A percentile compares a stretch with the other conserved stretches of the same genome.
Evolutionary conservation across 768 basidiomycete species (phyloP).

Genomic region (Sutorius australiensis): DNA sequence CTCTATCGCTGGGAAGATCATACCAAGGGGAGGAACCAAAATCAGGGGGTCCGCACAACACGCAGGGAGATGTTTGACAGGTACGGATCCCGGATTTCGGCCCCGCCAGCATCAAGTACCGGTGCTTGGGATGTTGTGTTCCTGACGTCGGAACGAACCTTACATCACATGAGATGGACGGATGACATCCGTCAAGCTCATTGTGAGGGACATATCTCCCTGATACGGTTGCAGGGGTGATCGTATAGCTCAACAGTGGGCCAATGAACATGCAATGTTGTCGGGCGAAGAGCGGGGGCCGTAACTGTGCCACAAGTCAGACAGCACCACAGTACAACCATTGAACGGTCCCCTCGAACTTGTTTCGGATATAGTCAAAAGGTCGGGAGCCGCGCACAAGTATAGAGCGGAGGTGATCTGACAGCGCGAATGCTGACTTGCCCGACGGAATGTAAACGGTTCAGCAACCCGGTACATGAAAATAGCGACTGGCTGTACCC

Average conservation of each 20-base stretch:
- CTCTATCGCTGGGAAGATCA: background rate
- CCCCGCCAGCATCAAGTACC: constrained; percentile 1
- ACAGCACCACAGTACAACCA: background rate
- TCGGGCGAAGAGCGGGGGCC: background rate
- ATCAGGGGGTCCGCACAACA: background rate
- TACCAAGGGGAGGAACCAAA: background rate
- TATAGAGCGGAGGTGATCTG: no score
- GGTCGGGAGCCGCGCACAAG: background rate
- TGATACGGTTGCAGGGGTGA: background rate
- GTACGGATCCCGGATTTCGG: background rate
- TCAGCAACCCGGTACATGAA: background rate
- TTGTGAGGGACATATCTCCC: background rate
- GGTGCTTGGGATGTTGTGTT: background rate
- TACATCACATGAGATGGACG: background rate
- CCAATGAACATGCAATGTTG: background rate
- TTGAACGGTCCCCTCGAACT: background rate
- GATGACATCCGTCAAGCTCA: background rate
- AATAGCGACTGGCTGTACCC: constrained; percentile 1
- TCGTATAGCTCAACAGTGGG: background rate
- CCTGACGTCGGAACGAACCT: background rate
- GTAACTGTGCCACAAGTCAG: background rate
- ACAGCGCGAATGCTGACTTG: no score
- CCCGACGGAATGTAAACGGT: background rate
- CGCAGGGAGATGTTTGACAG: background rate
- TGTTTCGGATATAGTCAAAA: background rate